Evolutionary conservation across 2,329 filamentous ascomycete genomes (phyloP).

Genomic region (Colletotrichum cordylinicola): DNA sequence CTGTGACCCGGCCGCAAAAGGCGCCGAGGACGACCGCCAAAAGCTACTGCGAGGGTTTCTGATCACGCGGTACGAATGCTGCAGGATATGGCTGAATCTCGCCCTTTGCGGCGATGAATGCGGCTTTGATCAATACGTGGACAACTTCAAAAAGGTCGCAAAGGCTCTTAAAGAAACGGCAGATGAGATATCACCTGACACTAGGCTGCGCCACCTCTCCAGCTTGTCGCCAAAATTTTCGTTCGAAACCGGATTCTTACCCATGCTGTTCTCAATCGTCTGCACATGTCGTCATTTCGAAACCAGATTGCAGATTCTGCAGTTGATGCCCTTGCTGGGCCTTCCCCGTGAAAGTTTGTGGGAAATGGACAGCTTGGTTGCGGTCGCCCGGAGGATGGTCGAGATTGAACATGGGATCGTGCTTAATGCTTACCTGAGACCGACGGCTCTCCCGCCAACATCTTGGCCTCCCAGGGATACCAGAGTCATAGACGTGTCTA

Average conservation of each 20-base stretch:
- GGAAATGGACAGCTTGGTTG: conserved; percentile 9
- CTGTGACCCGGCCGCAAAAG: conserved; percentile 33
- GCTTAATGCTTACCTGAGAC: background rate
- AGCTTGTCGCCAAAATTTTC: background rate
- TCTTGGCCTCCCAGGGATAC: background rate
- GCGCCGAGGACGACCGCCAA: background rate
- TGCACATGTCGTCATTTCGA: conserved; percentile 5
- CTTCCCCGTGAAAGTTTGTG: conserved; percentile 11
- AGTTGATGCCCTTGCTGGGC: conserved; percentile 1
- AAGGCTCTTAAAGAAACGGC: background rate
- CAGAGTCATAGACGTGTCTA: background rate
- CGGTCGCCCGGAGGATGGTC: conserved; percentile 4
- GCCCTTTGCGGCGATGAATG: conserved; percentile 34
- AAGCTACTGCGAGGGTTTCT: conserved; percentile 1
- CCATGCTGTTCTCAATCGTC: conserved; percentile 14
- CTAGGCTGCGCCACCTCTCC: background rate
- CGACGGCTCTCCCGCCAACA: background rate
- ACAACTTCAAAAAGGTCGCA: background rate
- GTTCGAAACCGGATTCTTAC: conserved; percentile 14
- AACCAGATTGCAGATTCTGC: background rate
- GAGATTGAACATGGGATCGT: conserved; percentile 17
- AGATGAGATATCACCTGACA: background rate
- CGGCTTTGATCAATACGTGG: background rate
- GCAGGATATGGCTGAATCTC: conserved; percentile 28
- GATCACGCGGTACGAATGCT: conserved; percentile 11